Base-by-base conservation (phyloP, 306 rosid genomes). In the Glycine soja region DNA sequence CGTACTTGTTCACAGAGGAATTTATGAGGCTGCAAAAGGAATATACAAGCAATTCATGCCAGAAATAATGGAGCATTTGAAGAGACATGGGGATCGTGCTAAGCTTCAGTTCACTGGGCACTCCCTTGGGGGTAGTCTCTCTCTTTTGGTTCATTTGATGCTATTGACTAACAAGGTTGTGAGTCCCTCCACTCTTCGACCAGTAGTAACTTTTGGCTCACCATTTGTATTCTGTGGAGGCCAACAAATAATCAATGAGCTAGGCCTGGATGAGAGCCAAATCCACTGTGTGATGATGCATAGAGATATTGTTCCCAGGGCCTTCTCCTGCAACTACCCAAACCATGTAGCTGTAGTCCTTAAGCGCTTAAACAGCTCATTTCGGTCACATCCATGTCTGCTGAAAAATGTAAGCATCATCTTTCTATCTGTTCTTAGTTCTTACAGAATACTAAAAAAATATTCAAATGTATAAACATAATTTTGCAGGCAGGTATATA, bases 171-270 rank as follows among this genome's bases (percentile, higher is more conserved):
- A 89, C 81, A 90, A 90, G 74, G 82, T 86, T 43, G 92, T 91
- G 36, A 87, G 82, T 10, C 86, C 98, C 53, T 91, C 92, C 11
- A 79, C 79, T 83, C 93, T 93, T n/a, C 68, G 68, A 48, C 96
- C 99, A 15, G 93, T 91, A 9, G 96, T 91, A 69, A 95, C 97
- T 65, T 93, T 93, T 64, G 99, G 99, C 64, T 89, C 98, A 4
- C 99, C 98, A 18, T 95, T 89, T 85, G 97, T 95, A 86, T 91
- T 95, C 82, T 95, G 99, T 34, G 91, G 98, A 56, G 99, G 99
- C 79, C 85, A 80, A 36, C 88, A 77, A 64, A 56, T 95, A 57
- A 90, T 95, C 0, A 83, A 88, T 30, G 85, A 82, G 10, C 81
- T 95, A 76, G 93, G 91, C 57, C 14, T 95, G 82, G 93, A 90